Evolutionary conservation across 2,329 filamentous ascomycete genomes (phyloP), one percentile per base, ranked within the genome.

Genomic region (Sphaerulina musiva): DNA sequence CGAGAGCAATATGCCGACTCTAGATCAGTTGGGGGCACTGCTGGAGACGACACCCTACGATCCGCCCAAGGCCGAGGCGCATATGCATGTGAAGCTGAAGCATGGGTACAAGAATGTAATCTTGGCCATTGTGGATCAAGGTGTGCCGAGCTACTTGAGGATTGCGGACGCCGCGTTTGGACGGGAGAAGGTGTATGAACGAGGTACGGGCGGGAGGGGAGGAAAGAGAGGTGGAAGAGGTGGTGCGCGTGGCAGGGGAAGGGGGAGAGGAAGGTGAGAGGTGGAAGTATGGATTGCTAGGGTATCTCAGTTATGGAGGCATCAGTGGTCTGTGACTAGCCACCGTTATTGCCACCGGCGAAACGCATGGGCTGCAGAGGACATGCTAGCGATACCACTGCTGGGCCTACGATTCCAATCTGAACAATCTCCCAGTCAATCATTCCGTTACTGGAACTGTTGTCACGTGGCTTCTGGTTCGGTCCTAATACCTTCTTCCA

Each of bases 61-160:
- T 56, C 81, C 84, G 1, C 68, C 81, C 66, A 64, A 75, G 68
- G 67, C 45, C 23, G 71, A 73, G 6, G 60, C 51, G 29, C 71
- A 79, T 59, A 71, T 91, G 60, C 93, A 95, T 67, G 81, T 85
- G 65, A 83, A 87, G 55, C 74, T 97, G 59, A 92, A 90, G 71
- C 84, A 95, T 65, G 93, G 90, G 1, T 84, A 86, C 69, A 81
- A 89, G 60, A 93, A 89, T 70, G 87, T 93, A 32, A 76, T 96
- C 34, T 69, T 98, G 23, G 93, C 91, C 0, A 81, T 97, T 2
- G 90, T 96, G 34, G 93, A 97, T 68, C 81, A 89, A 59, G 93
- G 93, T 0, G 79, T 97, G 20, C 86, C 91, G 44, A 97, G 92
- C 69, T 97, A 92, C 68, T 76, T 96, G 65, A 77, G 87, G 23